These are phyloP conservation scores for Sugiyamaella sp. DNA, from an alignment of 1,139 yeast genomes.

Conservation along the genomic window DNA sequence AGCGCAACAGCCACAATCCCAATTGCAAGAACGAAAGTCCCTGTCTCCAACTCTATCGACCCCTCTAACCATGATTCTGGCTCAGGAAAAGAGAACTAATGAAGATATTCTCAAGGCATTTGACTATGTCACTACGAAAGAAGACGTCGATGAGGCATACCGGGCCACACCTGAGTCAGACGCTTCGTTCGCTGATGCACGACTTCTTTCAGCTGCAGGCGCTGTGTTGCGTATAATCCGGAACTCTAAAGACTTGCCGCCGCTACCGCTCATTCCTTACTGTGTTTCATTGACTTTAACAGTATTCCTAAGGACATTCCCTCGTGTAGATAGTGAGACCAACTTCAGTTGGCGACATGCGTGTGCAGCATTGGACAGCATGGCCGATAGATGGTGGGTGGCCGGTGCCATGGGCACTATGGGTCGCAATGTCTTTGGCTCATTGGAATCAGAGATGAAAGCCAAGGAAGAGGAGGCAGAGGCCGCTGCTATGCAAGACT, in stretches of 20 bases:
- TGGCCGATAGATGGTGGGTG: conserved; percentile 44
- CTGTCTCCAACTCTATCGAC: conserved; percentile 25
- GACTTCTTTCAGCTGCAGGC: conserved; percentile 38
- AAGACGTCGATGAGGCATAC: conserved; percentile 6
- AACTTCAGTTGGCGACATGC: conserved; percentile 39
- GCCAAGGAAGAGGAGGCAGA: conserved; percentile 7
- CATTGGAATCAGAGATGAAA: conserved; percentile 28
- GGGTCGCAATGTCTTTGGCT: conserved; percentile 41
- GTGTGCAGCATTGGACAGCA: conserved; percentile 36
- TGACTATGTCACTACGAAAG: neutral
- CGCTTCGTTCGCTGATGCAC: conserved; percentile 22
- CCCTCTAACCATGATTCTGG: conserved; percentile 33
- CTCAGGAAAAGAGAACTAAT: conserved; percentile 27
- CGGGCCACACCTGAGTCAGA: conserved; percentile 16
- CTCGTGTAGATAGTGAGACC: conserved; percentile 37
- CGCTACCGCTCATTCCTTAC: conserved; percentile 42
- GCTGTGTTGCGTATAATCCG: conserved; percentile 38
- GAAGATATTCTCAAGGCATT: neutral
- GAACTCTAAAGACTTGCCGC: conserved; percentile 34
- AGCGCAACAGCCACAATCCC: conserved; percentile 2
- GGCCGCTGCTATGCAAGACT: conserved; percentile 15
- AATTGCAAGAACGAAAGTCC: conserved; percentile 10
- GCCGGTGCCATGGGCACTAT: conserved; percentile 45
- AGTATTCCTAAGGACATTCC: conserved; percentile 41
- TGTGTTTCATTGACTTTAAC: conserved; percentile 42